Conservation (phyloP, 331 rosid genomes). For the Malus hybrid region DNA sequence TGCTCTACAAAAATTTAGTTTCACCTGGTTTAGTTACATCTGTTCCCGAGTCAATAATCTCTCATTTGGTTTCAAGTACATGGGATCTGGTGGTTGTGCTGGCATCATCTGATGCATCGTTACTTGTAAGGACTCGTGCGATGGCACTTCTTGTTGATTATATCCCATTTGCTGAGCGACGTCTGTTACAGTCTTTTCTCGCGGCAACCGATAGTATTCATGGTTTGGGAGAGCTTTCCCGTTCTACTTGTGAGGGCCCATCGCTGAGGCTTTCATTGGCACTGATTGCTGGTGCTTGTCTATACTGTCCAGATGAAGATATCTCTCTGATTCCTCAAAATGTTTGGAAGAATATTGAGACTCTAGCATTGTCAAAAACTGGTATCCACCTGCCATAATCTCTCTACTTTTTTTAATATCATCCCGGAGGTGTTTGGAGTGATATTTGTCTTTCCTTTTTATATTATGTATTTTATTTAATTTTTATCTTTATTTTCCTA, state of each 20-base stretch:
- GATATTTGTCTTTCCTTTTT: neutral
- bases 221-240: slow-evolving; percentile 43
- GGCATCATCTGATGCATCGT: slow-evolving; percentile 64
- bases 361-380: slow-evolving; percentile 48
- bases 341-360: slow-evolving; percentile 72
- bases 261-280: slow-evolving; percentile 72
- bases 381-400: slow-evolving; percentile 30
- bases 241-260: slow-evolving; percentile 59
- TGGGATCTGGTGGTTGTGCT: slow-evolving; percentile 79
- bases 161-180: slow-evolving; percentile 70
- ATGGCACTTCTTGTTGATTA: slow-evolving; percentile 70
- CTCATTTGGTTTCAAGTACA: slow-evolving; percentile 74
- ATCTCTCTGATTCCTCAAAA: slow-evolving; percentile 69
- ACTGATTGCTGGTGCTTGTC: slow-evolving; percentile 73
- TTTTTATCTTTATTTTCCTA: neutral
- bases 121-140: slow-evolving; percentile 56
- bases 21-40: slow-evolving; percentile 31
- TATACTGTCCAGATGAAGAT: slow-evolving; percentile 71
- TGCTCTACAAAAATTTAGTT: slow-evolving; percentile 26
- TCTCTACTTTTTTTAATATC: neutral
- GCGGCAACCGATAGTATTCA: slow-evolving; percentile 60
- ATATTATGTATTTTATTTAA: neutral
- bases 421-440: neutral
- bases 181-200: slow-evolving; percentile 69
- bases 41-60: slow-evolving; percentile 40